Conservation (phyloP, 768 basidiomycete genomes). For the Xerocomellus intermedius region DNA sequence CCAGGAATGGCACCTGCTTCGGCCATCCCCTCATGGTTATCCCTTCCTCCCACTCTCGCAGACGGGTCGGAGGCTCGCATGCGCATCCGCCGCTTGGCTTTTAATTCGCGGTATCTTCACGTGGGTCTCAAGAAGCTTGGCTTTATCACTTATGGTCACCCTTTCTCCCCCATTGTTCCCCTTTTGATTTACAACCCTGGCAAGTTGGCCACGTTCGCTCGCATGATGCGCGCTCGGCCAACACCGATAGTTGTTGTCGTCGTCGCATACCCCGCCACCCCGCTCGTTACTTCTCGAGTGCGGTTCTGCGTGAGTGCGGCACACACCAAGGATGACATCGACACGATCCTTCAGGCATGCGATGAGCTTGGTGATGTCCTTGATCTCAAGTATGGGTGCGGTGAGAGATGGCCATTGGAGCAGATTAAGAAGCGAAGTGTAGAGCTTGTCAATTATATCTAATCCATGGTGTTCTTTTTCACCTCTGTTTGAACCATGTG, state of each 20-base stretch:
- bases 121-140: conserved; percentile 85
- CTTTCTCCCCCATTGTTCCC: conserved; percentile 90
- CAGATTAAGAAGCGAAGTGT: conserved; percentile 68
- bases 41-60: conserved; percentile 65
- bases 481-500: not conserved
- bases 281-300: conserved; percentile 83
- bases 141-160: conserved; percentile 94
- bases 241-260: conserved; percentile 88
- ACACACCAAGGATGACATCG: conserved; percentile 97
- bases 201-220: conserved; percentile 90
- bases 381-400: conserved; percentile 79
- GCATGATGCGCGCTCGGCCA: conserved; percentile 75
- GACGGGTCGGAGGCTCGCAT: conserved; percentile 83
- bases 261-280: conserved; percentile 88
- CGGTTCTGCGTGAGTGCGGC: conserved; percentile 93
- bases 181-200: conserved; percentile 89
- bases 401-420: conserved; percentile 77
- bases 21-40: conserved; percentile 75
- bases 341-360: conserved; percentile 77
- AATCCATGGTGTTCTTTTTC: not conserved
- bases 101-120: conserved; percentile 93
- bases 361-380: conserved; percentile 90
- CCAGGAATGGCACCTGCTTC: conserved; percentile 69
- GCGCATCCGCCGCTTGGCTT: conserved; percentile 85
- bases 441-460: conserved; percentile 59